These are phyloP conservation scores for Letharia columbiana DNA, from an alignment of 495 filamentous ascomycete genomes.

Conservation along the genomic window DNA sequence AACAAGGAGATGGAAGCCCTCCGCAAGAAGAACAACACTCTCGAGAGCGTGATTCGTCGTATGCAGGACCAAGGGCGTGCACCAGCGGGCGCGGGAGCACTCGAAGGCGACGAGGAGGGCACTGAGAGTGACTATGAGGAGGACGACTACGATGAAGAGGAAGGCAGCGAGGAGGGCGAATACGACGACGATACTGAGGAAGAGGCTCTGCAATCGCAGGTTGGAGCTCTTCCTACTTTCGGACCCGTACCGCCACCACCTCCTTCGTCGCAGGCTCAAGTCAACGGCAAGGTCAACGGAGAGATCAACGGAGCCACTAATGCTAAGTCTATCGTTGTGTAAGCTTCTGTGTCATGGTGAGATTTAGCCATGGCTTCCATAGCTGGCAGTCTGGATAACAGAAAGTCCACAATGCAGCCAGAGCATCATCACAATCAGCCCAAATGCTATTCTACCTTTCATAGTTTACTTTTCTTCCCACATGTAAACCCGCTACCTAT, in stretches of 20 bases:
- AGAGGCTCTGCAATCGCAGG: constrained; percentile 43
- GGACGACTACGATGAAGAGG: constrained; percentile 64
- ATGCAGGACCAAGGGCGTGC: constrained; percentile 86
- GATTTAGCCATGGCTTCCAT: constrained; percentile 8
- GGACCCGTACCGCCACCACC: constrained; percentile 50
- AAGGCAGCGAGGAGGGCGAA: constrained; percentile 63
- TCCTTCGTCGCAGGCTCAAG: constrained; percentile 39
- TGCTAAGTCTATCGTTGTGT: constrained; percentile 28
- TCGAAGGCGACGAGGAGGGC: constrained; percentile 62
- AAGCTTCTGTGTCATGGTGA: constrained; percentile 19
- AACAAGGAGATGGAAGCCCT: constrained; percentile 72
- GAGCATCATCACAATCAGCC: not conserved
- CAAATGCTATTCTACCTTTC: constrained; percentile 7
- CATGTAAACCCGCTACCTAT: constrained; percentile 33
- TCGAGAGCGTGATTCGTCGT: constrained; percentile 84
- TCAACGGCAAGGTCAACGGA: constrained; percentile 34
- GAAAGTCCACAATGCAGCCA: not conserved
- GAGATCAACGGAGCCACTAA: constrained; percentile 37
- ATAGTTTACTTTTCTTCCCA: constrained; percentile 23
- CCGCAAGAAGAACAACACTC: constrained; percentile 82
- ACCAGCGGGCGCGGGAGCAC: constrained; percentile 41
- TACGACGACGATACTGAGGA: constrained; percentile 60
- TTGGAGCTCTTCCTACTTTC: constrained; percentile 38
- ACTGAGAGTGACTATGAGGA: constrained; percentile 60
- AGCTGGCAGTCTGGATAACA: constrained; percentile 21